These are phyloP conservation scores for Aleurites moluccanus DNA, from an alignment of 441 rosid genomes.

Conservation along the genomic window DNA sequence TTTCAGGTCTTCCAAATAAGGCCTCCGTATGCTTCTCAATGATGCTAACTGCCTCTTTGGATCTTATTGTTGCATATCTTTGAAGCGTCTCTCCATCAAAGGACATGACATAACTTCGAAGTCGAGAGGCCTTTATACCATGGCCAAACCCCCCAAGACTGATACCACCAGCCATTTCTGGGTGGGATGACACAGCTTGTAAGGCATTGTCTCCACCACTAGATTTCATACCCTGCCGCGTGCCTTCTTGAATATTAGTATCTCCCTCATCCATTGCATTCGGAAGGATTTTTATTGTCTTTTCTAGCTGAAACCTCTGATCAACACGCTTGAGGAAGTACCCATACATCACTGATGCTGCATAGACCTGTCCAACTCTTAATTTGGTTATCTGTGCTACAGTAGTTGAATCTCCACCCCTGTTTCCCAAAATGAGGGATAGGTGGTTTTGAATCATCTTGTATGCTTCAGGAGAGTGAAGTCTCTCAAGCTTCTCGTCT, in stretches of 20 bases:
- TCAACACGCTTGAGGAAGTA: conserved; percentile 89
- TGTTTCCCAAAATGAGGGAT: conserved; percentile 69
- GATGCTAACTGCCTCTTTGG: conserved; percentile 82
- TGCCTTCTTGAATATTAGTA: conserved; percentile 32
- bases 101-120: conserved; percentile 83
- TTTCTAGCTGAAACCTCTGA: conserved; percentile 95
- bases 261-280: conserved; percentile 37
- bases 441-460: conserved; percentile 96
- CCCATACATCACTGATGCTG: conserved; percentile 96
- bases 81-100: conserved; percentile 90
- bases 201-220: conserved; percentile 30
- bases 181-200: conserved; percentile 54
- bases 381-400: conserved; percentile 83
- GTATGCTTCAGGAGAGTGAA: conserved; percentile 84
- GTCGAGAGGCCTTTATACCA: conserved; percentile 58
- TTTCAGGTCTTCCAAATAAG: conserved; percentile 84
- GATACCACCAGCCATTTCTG: conserved; percentile 61
- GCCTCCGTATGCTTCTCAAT: conserved; percentile 97
- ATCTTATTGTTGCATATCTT: conserved; percentile 81
- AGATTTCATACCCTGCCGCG: conserved; percentile 33
- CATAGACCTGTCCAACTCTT: conserved; percentile 93
- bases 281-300: conserved; percentile 74
- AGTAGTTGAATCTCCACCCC: conserved; percentile 50
- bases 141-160: conserved; percentile 55
- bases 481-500: conserved; percentile 59